Conservation (phyloP, 2,329 filamentous ascomycete genomes). For the Botryotinia narcissicola region DNA sequence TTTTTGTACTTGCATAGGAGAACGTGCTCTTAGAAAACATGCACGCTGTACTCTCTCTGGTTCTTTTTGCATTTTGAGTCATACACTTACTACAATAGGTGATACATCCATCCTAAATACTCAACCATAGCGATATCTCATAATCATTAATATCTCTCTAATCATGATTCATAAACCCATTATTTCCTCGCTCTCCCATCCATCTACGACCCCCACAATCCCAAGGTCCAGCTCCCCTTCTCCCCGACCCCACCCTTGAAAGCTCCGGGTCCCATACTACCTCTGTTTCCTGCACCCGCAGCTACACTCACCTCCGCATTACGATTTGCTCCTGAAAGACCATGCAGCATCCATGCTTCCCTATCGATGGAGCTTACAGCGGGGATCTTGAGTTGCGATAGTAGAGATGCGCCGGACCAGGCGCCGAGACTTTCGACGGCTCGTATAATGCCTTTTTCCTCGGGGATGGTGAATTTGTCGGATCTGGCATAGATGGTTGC, state of each 20-base stretch:
- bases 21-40: background rate
- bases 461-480: slow-evolving; percentile 42
- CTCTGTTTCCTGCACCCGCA: slow-evolving; percentile 50
- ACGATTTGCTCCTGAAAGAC: slow-evolving; percentile 58
- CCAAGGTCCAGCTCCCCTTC: slow-evolving; percentile 57
- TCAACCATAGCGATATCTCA: background rate
- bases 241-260: slow-evolving; percentile 44
- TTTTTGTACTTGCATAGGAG: background rate
- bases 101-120: background rate
- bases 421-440: slow-evolving; percentile 68
- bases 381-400: slow-evolving; percentile 65
- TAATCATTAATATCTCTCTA: background rate
- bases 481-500: slow-evolving; percentile 51
- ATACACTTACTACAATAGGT: background rate
- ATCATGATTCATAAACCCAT: background rate
- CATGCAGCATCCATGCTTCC: slow-evolving; percentile 69
- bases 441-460: slow-evolving; percentile 58
- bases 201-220: slow-evolving; percentile 50
- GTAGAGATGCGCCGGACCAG: slow-evolving; percentile 71
- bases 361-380: slow-evolving; percentile 69
- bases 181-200: background rate
- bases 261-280: slow-evolving; percentile 61
- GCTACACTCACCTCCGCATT: slow-evolving; percentile 50
- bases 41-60: background rate
- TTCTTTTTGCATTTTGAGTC: background rate